Evolutionary conservation across 2,329 filamentous ascomycete species (phyloP), one percentile per base, ranked within the genome.

Genomic region (Epicoccum sorghinum): DNA sequence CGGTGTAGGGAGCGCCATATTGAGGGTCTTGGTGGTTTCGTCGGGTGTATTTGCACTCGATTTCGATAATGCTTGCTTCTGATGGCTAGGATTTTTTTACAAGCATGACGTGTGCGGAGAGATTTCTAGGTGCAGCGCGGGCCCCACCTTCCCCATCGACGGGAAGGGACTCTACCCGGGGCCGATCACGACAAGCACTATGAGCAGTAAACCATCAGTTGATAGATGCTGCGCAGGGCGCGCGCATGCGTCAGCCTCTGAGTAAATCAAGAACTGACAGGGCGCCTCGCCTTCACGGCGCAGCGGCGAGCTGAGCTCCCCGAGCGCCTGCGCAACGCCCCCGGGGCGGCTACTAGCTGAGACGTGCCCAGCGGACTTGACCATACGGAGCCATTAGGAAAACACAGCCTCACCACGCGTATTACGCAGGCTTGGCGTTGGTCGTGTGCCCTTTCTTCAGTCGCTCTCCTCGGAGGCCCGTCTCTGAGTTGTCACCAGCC

Each of bases 1-100:
- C 14, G 71, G 68, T 35, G 69, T 38, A 24, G 77, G 70, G 30
- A 71, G 66, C 37, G 68, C 62, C 66, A 70, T 71, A 57, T 36
- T 40, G 14, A 23, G 47, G 30, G 25, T 23, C 4, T 14, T 9
- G 7, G 18, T 41, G 38, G 12, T 32, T 1, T 9, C 22, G 30
- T 47, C 32, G 24, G 36, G 52, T 41, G 52, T 37, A 41, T 32
- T 45, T 40, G 40, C 39, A 48, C 46, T 50, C 41, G 52, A 36
- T 24, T 33, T 38, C 23, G 36, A 46, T 46, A 13, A 32, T 29
- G 33, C 33, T 39, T 33, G 39, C 18, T 18, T 18, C 18, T 39
- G 44, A 18, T 40, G 24, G 41, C 52, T 32, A 32, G 7, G 10
- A 9, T 33, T 33, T 33, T 33, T 33, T 48, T 44, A 13, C 27